A percentile compares a stretch with the other conserved stretches of the same genome.
Conservation (phyloP, 2,329 filamentous ascomycete species). For the Trichoderma gracile region DNA sequence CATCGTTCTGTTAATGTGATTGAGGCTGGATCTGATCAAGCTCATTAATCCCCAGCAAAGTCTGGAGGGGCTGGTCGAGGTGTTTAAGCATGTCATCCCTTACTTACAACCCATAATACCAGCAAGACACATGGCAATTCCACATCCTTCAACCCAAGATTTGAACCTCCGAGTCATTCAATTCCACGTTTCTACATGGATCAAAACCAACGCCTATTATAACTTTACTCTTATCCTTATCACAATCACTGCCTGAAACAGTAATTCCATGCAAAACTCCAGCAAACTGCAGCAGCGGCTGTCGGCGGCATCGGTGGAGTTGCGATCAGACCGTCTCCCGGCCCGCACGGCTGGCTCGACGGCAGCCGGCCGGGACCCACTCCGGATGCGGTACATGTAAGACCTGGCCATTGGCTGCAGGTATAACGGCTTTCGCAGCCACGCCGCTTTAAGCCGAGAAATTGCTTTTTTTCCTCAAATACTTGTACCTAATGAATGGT, state of each 20-base stretch:
- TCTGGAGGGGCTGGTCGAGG: too few relatives aligned
- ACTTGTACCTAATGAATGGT: neutral
- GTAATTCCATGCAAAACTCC: neutral
- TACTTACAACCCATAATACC: neutral
- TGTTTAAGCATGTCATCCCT: neutral
- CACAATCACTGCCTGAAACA: neutral
- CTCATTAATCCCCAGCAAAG: too few relatives aligned
- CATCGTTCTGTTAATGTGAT: too few relatives aligned
- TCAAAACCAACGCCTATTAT: neutral
- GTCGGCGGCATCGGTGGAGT: slow-evolving; percentile 34
- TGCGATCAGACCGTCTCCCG: slow-evolving; percentile 8
- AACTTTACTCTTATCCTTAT: slow-evolving; percentile 2
- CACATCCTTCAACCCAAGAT: neutral
- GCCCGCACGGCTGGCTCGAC: slow-evolving; percentile 22
- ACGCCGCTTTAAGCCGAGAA: slow-evolving; percentile 15
- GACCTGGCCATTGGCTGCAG: neutral
- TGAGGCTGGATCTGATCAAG: too few relatives aligned
- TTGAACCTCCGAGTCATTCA: neutral
- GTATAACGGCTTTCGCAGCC: slow-evolving; percentile 10
- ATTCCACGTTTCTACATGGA: neutral
- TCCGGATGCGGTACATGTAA: slow-evolving; percentile 16
- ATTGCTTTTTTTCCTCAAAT: neutral
- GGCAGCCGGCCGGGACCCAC: slow-evolving; percentile 29
- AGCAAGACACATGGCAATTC: neutral
- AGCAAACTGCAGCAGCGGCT: slow-evolving; percentile 25